Conservation (phyloP, 2,329 filamentous ascomycete genomes). For the Calycina herbarum region DNA sequence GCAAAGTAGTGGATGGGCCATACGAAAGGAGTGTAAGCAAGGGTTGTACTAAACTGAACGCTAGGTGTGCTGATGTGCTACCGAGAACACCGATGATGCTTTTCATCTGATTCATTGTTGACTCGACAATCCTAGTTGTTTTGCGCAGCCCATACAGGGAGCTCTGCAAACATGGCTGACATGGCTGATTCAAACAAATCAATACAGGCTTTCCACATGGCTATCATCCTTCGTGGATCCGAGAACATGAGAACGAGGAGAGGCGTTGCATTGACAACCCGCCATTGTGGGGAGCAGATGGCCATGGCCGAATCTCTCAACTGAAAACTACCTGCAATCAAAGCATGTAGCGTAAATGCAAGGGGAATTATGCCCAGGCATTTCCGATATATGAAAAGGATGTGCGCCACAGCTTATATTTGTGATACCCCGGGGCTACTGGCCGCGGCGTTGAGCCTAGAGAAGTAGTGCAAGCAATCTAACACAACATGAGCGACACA, state of each 20-base stretch:
- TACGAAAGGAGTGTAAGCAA: not conserved
- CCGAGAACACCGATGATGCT: not conserved
- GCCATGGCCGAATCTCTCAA: too few species aligned
- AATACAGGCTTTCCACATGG: not conserved
- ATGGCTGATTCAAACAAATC: slow-evolving; percentile 1
- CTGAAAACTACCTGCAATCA: too few species aligned
- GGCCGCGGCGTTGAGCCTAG: too few species aligned
- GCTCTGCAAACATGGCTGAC: not conserved
- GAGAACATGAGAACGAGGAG: not conserved
- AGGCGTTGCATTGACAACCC: not conserved
- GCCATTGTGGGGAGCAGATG: too few species aligned
- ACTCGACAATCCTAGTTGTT: not conserved
- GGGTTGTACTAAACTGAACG: not conserved
- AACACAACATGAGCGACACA: too few species aligned
- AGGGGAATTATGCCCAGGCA: too few species aligned
- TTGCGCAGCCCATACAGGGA: not conserved
- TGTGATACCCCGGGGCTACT: too few species aligned
- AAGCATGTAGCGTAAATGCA: too few species aligned
- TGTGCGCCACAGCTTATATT: too few species aligned
- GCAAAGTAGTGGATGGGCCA: not conserved
- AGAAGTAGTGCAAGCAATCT: too few species aligned
- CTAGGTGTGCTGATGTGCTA: not conserved
- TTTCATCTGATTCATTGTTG: not conserved
- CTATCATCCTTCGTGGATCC: not conserved
- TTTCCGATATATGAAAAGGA: too few species aligned